Conservation (phyloP, 2,329 filamentous ascomycete genomes). For the Alternaria tenuissima region DNA sequence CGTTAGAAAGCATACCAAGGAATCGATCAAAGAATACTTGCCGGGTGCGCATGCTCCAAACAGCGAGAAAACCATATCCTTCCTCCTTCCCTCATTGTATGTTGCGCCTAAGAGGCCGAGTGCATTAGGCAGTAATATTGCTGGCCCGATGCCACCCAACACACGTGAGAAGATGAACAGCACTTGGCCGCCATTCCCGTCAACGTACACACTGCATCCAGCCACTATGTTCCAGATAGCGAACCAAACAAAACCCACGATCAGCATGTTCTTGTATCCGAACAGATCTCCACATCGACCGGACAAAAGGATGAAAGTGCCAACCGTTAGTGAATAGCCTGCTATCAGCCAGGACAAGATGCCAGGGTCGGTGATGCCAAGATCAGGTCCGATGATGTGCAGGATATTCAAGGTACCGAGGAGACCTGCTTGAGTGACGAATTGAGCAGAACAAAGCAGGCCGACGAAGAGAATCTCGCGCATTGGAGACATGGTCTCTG, state of each 20-base stretch:
- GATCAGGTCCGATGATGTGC: conserved; percentile 54
- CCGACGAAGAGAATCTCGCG: conserved; percentile 39
- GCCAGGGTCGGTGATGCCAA: conserved; percentile 51
- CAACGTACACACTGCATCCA: conserved; percentile 54
- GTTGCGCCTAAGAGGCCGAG: conserved; percentile 68
- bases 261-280: conserved; percentile 59
- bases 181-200: conserved; percentile 34
- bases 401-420: conserved; percentile 51
- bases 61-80: conserved; percentile 66
- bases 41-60: conserved; percentile 61
- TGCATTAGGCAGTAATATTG: conserved; percentile 69
- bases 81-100: conserved; percentile 65
- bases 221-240: conserved; percentile 57
- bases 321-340: conserved; percentile 59
- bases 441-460: conserved; percentile 37
- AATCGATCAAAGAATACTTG: neutral
- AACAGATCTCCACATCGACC: conserved; percentile 61
- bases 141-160: conserved; percentile 64
- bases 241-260: conserved; percentile 61
- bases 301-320: conserved; percentile 60
- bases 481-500: conserved; percentile 29
- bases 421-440: conserved; percentile 54
- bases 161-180: conserved; percentile 51
- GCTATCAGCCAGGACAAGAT: conserved; percentile 60
- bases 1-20: conserved; percentile 2